Evolutionary conservation across 139 green algal genomes (phyloP).

Genomic region (Chlamydomonas applanata): DNA sequence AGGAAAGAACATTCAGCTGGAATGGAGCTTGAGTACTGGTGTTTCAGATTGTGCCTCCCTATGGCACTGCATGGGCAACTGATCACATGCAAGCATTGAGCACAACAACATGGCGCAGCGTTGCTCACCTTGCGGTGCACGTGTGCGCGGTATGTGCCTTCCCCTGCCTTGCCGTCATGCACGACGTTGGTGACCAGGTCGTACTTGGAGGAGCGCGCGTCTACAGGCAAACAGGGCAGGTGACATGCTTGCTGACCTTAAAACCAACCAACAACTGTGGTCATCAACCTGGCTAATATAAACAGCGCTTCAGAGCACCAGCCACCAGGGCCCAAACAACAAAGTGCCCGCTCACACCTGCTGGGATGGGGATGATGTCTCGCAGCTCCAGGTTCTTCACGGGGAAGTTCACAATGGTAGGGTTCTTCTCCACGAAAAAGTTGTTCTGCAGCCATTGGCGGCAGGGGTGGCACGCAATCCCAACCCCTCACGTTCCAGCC

Average conservation of each 20-base stretch:
- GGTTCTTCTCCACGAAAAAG: slow-evolving; percentile 95
- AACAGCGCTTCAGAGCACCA: slow-evolving; percentile 7
- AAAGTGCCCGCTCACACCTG: slow-evolving; percentile 8
- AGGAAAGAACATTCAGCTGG: too few species aligned
- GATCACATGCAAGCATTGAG: not conserved
- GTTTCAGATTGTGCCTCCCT: not conserved
- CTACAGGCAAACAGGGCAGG: too few species aligned
- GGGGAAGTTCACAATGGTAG: slow-evolving; percentile 97
- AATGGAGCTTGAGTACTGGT: not conserved
- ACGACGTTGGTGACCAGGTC: slow-evolving; percentile 90
- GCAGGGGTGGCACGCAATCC: too few species aligned
- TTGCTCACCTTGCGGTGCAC: slow-evolving; percentile 70
- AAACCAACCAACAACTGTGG: too few species aligned
- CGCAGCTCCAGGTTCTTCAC: slow-evolving; percentile 86
- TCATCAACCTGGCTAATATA: not conserved
- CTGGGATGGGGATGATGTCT: slow-evolving; percentile 70
- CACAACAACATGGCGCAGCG: not conserved
- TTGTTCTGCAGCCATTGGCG: slow-evolving; percentile 57
- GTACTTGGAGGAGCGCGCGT: slow-evolving; percentile 66
- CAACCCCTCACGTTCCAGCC: too few species aligned
- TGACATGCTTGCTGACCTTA: too few species aligned
- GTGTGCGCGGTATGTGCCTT: slow-evolving; percentile 73
- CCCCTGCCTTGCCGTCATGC: slow-evolving; percentile 65
- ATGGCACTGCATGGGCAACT: not conserved
- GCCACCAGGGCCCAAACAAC: not conserved